Conservation (phyloP, 768 basidiomycete genomes). For the Tephrocybe sp. region DNA sequence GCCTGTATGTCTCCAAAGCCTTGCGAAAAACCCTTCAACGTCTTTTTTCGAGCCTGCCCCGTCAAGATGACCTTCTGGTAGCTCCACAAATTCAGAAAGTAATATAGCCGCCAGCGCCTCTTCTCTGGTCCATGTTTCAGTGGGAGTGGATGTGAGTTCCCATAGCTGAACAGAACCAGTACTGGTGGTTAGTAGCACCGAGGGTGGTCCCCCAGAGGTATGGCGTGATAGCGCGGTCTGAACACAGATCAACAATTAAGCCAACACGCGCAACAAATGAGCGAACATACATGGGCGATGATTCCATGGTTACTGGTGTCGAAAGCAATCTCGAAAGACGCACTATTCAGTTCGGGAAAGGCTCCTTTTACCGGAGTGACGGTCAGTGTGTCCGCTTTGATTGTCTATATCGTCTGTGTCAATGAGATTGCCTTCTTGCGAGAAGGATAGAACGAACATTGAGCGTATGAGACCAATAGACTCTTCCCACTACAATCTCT, state of each 20-base stretch:
- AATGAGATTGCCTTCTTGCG: neutral
- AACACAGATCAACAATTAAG: neutral
- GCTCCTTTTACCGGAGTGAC: constrained; percentile 46
- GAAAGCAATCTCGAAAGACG: constrained; percentile 59
- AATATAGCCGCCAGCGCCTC: constrained; percentile 70
- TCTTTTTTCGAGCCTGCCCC: constrained; percentile 34
- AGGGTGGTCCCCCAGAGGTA: constrained; percentile 32
- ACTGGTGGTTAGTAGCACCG: constrained; percentile 62
- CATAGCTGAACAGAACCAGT: constrained; percentile 79
- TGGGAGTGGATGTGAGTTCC: constrained; percentile 42
- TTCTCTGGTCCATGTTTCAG: constrained; percentile 75
- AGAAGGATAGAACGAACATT: neutral
- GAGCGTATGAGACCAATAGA: constrained; percentile 22
- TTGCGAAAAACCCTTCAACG: constrained; percentile 48
- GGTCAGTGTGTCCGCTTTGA: constrained; percentile 48
- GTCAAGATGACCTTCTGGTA: constrained; percentile 57
- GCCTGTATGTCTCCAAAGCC: constrained; percentile 55
- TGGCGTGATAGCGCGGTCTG: constrained; percentile 45
- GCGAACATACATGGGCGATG: constrained; percentile 57
- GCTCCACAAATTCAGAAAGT: constrained; percentile 71
- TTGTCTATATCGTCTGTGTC: constrained; percentile 40
- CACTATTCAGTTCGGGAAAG: neutral
- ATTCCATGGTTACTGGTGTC: constrained; percentile 66
- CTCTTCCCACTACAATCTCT: constrained; percentile 13
- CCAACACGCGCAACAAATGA: neutral